Evolutionary conservation across 768 basidiomycete genomes (phyloP), one percentile per base, ranked within the genome.

Genomic region (Artomyces pyxidatus): DNA sequence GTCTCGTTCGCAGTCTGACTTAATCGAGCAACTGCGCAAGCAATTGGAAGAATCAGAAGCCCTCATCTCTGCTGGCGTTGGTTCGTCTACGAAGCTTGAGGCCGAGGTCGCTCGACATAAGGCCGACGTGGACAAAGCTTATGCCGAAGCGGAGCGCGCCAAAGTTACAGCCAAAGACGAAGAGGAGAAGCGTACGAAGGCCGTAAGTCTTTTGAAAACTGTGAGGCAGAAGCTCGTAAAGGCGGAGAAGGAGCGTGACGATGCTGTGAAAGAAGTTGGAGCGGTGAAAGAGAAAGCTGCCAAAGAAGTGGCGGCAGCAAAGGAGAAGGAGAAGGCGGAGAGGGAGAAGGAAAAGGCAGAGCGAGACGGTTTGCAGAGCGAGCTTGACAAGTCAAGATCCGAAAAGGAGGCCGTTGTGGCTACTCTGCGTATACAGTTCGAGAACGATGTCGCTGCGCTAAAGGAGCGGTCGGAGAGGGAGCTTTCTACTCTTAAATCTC

Each of bases 221-320:
- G 89, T 98, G n/a, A 71, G 96, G 48, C 85, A 92, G 67, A 99
- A 97, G 65, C 70, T 95, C n/a, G 90, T 97, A 25, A 97, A 92
- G 61, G 84, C 91, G 5, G 95, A 98, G 67, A 93, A 92, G 70
- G 92, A 95, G 21, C 80, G 80, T 57, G 93, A 97, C 30, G 92
- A 95, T 50, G 72, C 77, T 0, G 50, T 76, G 43, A 81, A 76
- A 59, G 87, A 89, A 55, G 59, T 71, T 27, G 67, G 67, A 3
- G 64, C 65, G 14, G 52, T 76, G 17, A 77, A 68, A 52, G 81
- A 82, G 40, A 77, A n/a, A n/a, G n/a, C n/a, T n/a, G n/a, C n/a
- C n/a, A 35, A 35, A 17, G 32, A 71, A 56, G 78, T 74, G 37
- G 72, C 69, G 57, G 72, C 66, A 16, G 78, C 80, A 43, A 71